phyloP scores from a whole-genome alignment of 345 rosid species.

The Rhodomyrtus tomentosa region DNA sequence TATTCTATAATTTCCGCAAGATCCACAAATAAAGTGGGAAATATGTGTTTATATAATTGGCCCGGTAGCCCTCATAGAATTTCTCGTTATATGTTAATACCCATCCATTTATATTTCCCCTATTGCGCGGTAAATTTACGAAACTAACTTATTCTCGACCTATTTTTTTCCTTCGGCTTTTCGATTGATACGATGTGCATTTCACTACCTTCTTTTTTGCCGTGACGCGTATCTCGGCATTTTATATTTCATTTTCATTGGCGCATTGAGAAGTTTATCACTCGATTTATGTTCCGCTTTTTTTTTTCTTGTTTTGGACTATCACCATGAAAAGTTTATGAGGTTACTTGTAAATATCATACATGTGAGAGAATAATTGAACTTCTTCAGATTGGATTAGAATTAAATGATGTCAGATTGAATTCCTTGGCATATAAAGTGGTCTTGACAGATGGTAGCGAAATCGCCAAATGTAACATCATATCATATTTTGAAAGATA shows the following conservation, averaged over 20 bases:
- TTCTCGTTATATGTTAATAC: background rate
- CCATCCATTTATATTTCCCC: background rate
- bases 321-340: background rate
- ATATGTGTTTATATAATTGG: no score
- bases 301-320: background rate
- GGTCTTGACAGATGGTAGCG: background rate
- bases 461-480: background rate
- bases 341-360: background rate
- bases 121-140: no score
- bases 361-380: background rate
- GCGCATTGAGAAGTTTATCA: background rate
- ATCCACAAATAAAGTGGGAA: no score
- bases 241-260: background rate
- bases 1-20: no score
- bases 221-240: no score
- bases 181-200: no score
- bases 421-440: no score
- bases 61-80: no score
- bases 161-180: no score
- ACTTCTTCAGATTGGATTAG: background rate
- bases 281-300: background rate
- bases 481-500: background rate
- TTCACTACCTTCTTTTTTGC: no score
- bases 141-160: background rate
- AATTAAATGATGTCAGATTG: no score